Conservation (phyloP, 2,329 filamentous ascomycete genomes). For the Talaromyces marneffei region DNA sequence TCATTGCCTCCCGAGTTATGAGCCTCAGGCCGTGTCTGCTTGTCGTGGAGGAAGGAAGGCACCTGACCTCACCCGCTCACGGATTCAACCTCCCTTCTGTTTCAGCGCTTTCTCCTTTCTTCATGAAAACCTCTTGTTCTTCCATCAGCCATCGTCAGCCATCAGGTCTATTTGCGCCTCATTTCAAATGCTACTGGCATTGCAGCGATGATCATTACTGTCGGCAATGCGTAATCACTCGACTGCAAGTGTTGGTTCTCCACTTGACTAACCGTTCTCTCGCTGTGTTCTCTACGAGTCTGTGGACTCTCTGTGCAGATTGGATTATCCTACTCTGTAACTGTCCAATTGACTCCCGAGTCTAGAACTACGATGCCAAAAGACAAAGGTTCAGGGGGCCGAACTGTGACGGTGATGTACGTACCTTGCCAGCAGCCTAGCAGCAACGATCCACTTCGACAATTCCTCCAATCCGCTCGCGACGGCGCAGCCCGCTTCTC, state of each 20-base stretch:
- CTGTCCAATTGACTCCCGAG: neutral
- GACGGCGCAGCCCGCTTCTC: conserved; percentile 7
- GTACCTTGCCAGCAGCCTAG: neutral
- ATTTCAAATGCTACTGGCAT: neutral
- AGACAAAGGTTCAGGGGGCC: neutral
- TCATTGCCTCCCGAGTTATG: neutral
- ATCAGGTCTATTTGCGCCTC: neutral
- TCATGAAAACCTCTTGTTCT: no score
- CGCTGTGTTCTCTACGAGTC: neutral
- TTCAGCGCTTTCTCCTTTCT: neutral
- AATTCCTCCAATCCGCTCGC: neutral
- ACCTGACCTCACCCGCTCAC: neutral
- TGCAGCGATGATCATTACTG: neutral
- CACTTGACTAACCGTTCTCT: neutral
- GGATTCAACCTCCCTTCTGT: neutral
- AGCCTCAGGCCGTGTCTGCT: neutral
- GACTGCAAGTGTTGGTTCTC: neutral
- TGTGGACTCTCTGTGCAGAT: no score
- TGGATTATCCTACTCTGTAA: neutral
- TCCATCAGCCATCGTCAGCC: neutral
- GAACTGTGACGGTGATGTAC: neutral
- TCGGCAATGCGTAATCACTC: neutral
- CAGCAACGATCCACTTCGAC: neutral
- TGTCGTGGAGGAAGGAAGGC: neutral
- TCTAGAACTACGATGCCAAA: neutral